These are phyloP conservation scores for Pelargonium exstipulatum DNA, from an alignment of 441 rosid genomes.

Conservation along the genomic window DNA sequence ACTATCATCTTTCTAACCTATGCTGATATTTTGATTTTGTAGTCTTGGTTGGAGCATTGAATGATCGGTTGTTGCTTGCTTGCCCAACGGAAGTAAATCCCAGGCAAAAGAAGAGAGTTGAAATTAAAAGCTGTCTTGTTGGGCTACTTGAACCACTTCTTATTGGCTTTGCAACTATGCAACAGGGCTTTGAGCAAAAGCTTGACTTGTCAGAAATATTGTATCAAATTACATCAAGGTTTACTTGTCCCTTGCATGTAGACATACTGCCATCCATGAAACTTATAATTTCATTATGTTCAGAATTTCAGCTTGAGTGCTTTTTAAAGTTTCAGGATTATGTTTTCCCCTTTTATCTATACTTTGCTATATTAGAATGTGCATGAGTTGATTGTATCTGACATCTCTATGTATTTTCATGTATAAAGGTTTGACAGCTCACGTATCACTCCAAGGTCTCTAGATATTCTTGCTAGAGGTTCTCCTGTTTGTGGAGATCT, in stretches of 20 bases:
- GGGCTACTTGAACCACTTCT: conserved; percentile 98
- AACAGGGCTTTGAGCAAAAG: conserved; percentile 87
- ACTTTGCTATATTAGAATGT: not conserved
- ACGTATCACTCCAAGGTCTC: conserved; percentile 91
- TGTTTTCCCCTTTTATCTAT: not conserved
- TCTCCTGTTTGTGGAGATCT: conserved; percentile 96
- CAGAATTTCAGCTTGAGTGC: not conserved
- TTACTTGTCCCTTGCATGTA: conserved; percentile 19
- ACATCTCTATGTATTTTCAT: conserved; percentile 25
- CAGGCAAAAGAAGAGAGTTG: conserved; percentile 80
- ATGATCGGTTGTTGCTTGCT: conserved; percentile 87
- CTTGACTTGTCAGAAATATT: conserved; percentile 84
- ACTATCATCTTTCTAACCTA: conserved; percentile 19
- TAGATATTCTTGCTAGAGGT: conserved; percentile 83
- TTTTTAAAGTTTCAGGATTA: not conserved
- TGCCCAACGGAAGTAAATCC: conserved; percentile 85
- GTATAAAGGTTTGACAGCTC: conserved; percentile 86
- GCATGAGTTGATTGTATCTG: conserved; percentile 24
- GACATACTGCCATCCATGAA: conserved; percentile 8
- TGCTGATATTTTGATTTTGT: conserved; percentile 29
- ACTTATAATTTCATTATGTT: not conserved
- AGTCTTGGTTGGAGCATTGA: conserved; percentile 91
- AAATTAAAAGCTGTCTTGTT: conserved; percentile 87
- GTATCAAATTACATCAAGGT: conserved; percentile 98
- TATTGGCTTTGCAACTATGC: conserved; percentile 97